phyloP scores from a whole-genome alignment of 2,329 filamentous ascomycete genomes.

The Mariannaea elegans region DNA sequence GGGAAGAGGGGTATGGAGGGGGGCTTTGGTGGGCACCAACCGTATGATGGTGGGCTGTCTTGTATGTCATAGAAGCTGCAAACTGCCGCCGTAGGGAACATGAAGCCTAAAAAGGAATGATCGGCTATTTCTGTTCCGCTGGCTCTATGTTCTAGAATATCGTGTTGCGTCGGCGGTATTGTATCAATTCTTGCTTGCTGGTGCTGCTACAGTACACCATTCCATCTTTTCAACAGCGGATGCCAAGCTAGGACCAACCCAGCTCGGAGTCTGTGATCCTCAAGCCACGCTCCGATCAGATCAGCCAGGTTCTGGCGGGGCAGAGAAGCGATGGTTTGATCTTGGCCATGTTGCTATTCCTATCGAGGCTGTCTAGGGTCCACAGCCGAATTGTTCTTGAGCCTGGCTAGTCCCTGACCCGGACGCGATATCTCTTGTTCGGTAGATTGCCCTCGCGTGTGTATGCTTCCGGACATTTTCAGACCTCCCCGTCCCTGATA shows the following conservation, averaged over 20 bases:
- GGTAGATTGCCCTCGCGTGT: no score
- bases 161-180: not conserved
- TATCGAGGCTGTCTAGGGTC: conserved; percentile 14
- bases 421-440: not conserved
- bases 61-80: conserved; percentile 26
- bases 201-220: not conserved
- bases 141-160: conserved; percentile 1
- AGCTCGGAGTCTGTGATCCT: conserved; percentile 36
- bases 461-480: not conserved
- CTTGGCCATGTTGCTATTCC: conserved; percentile 21
- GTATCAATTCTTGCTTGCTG: not conserved
- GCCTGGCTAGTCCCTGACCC: not conserved
- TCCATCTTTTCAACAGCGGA: not conserved
- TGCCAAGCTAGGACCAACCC: conserved; percentile 33
- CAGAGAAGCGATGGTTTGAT: not conserved
- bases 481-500: not conserved
- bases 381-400: conserved; percentile 1
- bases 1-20: conserved; percentile 21
- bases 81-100: not conserved
- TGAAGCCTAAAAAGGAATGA: not conserved
- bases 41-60: conserved; percentile 40
- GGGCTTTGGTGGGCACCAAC: conserved; percentile 21
- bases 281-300: conserved; percentile 42
- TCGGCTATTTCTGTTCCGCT: conserved; percentile 1
- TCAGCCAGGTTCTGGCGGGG: conserved; percentile 29